Evolutionary conservation across 345 rosid genomes (phyloP).

Genomic region (Eucalyptus microcorys): DNA sequence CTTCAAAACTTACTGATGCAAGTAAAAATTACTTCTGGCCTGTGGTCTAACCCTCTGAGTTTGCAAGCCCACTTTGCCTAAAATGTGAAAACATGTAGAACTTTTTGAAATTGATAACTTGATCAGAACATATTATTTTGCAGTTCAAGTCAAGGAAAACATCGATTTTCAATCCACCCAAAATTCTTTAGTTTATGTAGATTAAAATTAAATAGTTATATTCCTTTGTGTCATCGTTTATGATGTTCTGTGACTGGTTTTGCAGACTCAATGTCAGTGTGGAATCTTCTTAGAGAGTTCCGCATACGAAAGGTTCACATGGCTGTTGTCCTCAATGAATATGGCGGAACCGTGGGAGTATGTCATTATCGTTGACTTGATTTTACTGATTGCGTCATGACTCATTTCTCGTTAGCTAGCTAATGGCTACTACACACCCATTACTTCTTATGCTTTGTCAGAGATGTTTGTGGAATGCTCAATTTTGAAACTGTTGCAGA

Average conservation of each 20-base stretch:
- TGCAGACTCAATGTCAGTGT: slow-evolving; percentile 99
- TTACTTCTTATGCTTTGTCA: not conserved
- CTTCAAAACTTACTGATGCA: not conserved
- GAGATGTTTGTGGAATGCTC: not conserved
- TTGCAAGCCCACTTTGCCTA: not conserved
- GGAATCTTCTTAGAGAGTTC: slow-evolving; percentile 99
- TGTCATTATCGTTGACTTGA: slow-evolving; percentile 1
- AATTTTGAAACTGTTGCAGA: not conserved
- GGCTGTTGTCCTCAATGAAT: slow-evolving; percentile 97
- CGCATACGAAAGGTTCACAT: slow-evolving; percentile 98
- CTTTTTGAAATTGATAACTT: not conserved
- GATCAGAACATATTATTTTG: not conserved
- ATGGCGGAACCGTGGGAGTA: slow-evolving; percentile 99
- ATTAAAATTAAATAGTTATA: not conserved
- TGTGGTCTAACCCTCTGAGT: not conserved
- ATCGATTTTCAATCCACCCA: not conserved
- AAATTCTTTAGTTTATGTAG: not conserved
- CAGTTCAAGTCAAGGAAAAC: not conserved
- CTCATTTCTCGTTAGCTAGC: not conserved
- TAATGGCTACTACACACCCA: not conserved
- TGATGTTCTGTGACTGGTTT: not conserved
- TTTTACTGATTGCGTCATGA: not conserved
- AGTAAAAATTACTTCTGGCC: not conserved
- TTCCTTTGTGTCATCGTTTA: not conserved
- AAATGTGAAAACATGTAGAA: not conserved